A percentile compares a stretch with the other conserved stretches of the same genome.
Conservation (phyloP, 148 eudicot species). For the Rhododendron simsii region DNA sequence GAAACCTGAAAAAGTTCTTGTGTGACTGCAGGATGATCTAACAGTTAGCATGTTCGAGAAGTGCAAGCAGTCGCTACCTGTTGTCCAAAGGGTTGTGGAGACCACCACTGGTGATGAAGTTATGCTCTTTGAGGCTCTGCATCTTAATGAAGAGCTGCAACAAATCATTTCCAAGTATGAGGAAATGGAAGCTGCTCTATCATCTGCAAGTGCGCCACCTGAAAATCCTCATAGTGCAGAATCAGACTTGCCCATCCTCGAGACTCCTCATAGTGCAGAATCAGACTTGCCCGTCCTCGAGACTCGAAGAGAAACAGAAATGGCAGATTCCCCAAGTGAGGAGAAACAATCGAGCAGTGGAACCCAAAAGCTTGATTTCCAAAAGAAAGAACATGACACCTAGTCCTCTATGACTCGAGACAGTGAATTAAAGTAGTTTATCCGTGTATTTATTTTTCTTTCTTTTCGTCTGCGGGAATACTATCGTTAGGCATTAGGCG, state of each 20-base stretch:
- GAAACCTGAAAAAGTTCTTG: not conserved
- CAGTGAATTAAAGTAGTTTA: not conserved
- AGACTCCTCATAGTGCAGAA: slow-evolving; percentile 13
- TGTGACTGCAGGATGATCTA: slow-evolving; percentile 67
- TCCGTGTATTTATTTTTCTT: not conserved
- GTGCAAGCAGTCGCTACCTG: slow-evolving; percentile 82
- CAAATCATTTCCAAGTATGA: slow-evolving; percentile 59
- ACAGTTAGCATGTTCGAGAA: slow-evolving; percentile 76
- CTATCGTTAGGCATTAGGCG: not conserved
- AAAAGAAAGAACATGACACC: not conserved
- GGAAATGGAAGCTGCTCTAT: slow-evolving; percentile 41
- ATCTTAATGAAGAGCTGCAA: slow-evolving; percentile 88
- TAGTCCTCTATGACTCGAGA: slow-evolving; percentile 3
- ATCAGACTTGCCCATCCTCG: slow-evolving; percentile 6
- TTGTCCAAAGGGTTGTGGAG: slow-evolving; percentile 70
- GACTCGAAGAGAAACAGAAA: slow-evolving; percentile 9
- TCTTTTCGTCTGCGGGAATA: not conserved
- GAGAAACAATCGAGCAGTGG: slow-evolving; percentile 12
- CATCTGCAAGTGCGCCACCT: slow-evolving; percentile 22
- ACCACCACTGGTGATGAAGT: slow-evolving; percentile 77
- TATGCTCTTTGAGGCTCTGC: slow-evolving; percentile 82
- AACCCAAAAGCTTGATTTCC: not conserved
- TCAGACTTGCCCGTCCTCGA: not conserved
- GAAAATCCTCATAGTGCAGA: slow-evolving; percentile 14
- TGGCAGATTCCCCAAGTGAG: slow-evolving; percentile 13